Base-by-base conservation (phyloP, 2,329 filamentous ascomycete species). In the Fusarium tricinctum region DNA sequence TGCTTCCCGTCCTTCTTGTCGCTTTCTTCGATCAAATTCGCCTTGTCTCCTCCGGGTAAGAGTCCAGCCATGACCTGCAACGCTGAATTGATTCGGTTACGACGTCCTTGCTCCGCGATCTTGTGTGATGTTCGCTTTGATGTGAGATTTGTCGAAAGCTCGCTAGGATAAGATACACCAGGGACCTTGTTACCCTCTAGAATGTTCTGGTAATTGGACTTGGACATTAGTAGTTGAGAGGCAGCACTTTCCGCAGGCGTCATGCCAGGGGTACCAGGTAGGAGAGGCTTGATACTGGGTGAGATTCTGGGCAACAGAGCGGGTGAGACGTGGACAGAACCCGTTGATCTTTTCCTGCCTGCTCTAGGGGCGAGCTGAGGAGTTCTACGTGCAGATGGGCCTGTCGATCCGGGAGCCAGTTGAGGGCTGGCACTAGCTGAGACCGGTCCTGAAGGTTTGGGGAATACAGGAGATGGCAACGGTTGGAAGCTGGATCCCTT, bases 141-240 rank as follows among this genome's bases (percentile, higher is more conserved):
- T 0, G 94, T 97, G 26, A 99, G 83, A 69, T 97, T 97, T 22
- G 94, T 97, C 8, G 94, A 97, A 42, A 99, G 85, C 51, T 94
- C 92, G 71, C 92, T 93, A 1, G 95, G 94, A 72, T 97, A 98
- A 2, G 91, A 92, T 14, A 97, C 91, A 14, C 95, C 95, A 0
- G 94, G 94, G 1, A 97, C 89, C 57, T 91, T 90, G 50, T 94
- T 98, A 48, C 96, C 96, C 77, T 98, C 96, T 13, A 99, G 82
- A 38, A 99, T 96, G 73, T 97, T 97, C 75, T 98, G 95, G 75
- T 99, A 99, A 75, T 99, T 99, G 3, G 95, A 98, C 78, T 98
- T 98, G 17, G 92, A 93, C 35, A 94, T 92, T 28, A 99, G 85
- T 44, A 98, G 86, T 28, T 93, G 86, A n/a, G 88, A 90, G 0